Conservation (phyloP, 106 monocot genomes). For the Apostasia ramifera region DNA sequence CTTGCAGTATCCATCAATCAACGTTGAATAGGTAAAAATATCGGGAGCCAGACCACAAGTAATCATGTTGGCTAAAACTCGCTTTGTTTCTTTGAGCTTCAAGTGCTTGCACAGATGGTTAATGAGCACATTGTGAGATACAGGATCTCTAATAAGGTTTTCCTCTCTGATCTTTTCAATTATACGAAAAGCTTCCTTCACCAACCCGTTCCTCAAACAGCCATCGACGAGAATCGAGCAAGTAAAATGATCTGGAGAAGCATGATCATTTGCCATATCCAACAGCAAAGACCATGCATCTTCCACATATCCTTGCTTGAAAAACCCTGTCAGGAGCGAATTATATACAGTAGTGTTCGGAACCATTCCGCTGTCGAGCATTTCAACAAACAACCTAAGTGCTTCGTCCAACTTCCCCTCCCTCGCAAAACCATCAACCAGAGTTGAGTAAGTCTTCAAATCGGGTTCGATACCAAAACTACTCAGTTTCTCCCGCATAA, state of each 20-base stretch:
- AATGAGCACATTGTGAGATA: conserved; percentile 22
- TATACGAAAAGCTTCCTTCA: conserved; percentile 12
- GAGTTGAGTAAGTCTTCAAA: conserved; percentile 24
- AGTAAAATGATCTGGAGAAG: conserved; percentile 19
- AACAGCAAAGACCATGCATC: conserved; percentile 25
- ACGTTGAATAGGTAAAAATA: conserved; percentile 25
- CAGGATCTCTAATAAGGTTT: conserved; percentile 14
- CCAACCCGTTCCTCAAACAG: conserved; percentile 16
- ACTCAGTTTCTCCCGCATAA: conserved; percentile 17
- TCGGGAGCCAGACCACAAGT: conserved; percentile 22
- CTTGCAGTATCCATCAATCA: conserved; percentile 29
- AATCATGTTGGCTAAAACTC: conserved; percentile 26
- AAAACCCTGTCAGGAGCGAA: conserved; percentile 32
- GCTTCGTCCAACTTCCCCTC: conserved; percentile 38
- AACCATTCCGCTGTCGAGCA: conserved; percentile 16
- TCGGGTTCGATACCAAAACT: conserved; percentile 15
- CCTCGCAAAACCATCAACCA: conserved; percentile 35
- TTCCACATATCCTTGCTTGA: conserved; percentile 28
- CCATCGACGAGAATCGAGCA: conserved; percentile 26
- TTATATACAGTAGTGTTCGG: conserved; percentile 34
- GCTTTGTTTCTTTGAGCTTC: conserved; percentile 20
- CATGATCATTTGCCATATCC: conserved; percentile 13
- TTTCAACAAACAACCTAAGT: conserved; percentile 28
- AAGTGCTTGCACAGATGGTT: conserved; percentile 26
- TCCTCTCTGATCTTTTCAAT: conserved; percentile 9